Percentiles rank a stretch among this genome's conserved stretches.
These are phyloP conservation scores for Alternaria tenuissima DNA, from an alignment of 2,329 filamentous ascomycete species.

Conservation along the genomic window DNA sequence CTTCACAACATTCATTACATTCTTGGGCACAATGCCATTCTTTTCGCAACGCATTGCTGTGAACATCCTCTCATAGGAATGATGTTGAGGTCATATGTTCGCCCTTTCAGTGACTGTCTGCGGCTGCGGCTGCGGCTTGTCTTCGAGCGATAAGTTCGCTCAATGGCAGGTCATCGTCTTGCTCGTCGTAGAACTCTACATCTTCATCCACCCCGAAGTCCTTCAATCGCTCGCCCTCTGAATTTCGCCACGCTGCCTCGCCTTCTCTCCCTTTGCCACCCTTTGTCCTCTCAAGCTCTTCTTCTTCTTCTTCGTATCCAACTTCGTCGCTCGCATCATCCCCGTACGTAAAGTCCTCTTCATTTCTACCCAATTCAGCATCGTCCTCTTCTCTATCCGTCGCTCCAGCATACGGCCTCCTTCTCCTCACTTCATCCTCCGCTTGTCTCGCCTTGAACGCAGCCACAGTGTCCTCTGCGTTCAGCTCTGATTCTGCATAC, in stretches of 20 bases:
- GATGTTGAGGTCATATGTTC: neutral
- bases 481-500: slow-evolving; percentile 47
- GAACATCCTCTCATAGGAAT: neutral
- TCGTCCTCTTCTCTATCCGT: slow-evolving; percentile 35
- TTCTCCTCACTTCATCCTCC: slow-evolving; percentile 57
- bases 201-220: slow-evolving; percentile 86
- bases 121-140: slow-evolving; percentile 16
- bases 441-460: slow-evolving; percentile 64
- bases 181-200: slow-evolving; percentile 70
- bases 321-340: slow-evolving; percentile 28
- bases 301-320: slow-evolving; percentile 23
- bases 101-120: slow-evolving; percentile 6
- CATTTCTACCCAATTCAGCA: slow-evolving; percentile 15
- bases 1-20: slow-evolving; percentile 21
- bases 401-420: slow-evolving; percentile 55
- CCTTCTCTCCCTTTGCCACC: slow-evolving; percentile 51
- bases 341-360: slow-evolving; percentile 32
- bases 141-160: slow-evolving; percentile 65
- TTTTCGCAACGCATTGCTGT: neutral
- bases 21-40: neutral
- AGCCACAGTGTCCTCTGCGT: slow-evolving; percentile 55
- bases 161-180: slow-evolving; percentile 73
- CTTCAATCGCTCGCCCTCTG: slow-evolving; percentile 75
- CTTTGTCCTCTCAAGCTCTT: slow-evolving; percentile 20
- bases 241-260: slow-evolving; percentile 73